Evolutionary conservation across 1,284 basidiomycete genomes (phyloP), one percentile per base, ranked within the genome.

Genomic region (Trametes sp.): DNA sequence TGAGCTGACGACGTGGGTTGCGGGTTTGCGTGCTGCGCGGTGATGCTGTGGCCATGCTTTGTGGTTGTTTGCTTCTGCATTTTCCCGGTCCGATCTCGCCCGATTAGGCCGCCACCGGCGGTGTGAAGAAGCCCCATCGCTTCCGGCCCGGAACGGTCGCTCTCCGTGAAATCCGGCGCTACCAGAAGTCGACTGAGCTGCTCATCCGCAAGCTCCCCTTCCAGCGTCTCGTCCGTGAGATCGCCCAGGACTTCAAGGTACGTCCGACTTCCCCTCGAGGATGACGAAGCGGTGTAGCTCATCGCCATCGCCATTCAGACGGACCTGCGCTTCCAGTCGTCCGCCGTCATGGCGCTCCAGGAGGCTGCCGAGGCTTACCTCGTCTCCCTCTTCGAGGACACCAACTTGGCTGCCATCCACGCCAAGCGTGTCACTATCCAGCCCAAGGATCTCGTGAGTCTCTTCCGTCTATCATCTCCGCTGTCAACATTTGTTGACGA

Each of bases 131-230:
- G 84, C 94, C 94, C 68, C 95, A 97, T 81, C 88, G 95, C 77
- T 98, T 97, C 93, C 90, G 94, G 79, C 96, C 96, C 74, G 96
- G 96, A 86, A 98, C 96, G 73, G 95, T 98, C 84, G 96, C 96
- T 73, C 94, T 98, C 68, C 94, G 96, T 89, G 96, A 98, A 84
- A 98, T 98, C 74, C 87, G 96, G 81, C 87, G 95, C 78, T 98
- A 98, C 88, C 96, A 98, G 80, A 96, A 95, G 87, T 95, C 94
- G 73, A 95, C 96, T 71, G 94, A 96, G 85, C 87, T 96, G 74
- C 87, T 96, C 75, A 96, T 97, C 84, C 87, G 94, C 82, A 96
- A 96, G 89, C 89, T 96, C 67, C 94, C 95, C 71, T 96, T 96
- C 93, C 94, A 96, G 83, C 86, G 94, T 74, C 87, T 97, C 71